Conservation (phyloP, 1,284 basidiomycete genomes). For the Salmacisia buchloeana region DNA sequence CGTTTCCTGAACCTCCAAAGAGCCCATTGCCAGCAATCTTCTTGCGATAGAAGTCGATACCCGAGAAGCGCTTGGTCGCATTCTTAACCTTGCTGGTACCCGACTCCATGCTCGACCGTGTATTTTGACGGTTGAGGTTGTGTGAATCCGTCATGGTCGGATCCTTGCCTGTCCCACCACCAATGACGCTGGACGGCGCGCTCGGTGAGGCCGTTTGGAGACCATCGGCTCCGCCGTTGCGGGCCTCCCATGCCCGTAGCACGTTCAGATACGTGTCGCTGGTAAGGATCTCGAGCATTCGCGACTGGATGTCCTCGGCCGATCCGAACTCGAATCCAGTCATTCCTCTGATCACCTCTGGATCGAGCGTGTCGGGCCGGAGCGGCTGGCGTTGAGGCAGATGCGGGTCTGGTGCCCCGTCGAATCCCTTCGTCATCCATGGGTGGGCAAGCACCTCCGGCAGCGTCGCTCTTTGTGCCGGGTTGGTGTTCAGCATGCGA, state of each 20-base stretch:
- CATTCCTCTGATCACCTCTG: slow-evolving; percentile 81
- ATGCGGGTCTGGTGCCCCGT: slow-evolving; percentile 68
- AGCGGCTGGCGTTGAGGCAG: slow-evolving; percentile 82
- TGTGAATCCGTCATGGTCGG: neutral
- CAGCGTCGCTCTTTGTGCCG: slow-evolving; percentile 73
- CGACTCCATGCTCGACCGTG: slow-evolving; percentile 5
- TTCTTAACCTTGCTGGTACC: slow-evolving; percentile 8
- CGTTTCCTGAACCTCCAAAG: slow-evolving; percentile 23
- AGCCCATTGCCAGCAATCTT: slow-evolving; percentile 61
- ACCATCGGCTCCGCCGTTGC: slow-evolving; percentile 58
- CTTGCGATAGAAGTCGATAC: slow-evolving; percentile 87
- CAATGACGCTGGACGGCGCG: slow-evolving; percentile 21
- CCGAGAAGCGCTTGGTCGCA: slow-evolving; percentile 65
- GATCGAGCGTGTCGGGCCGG: slow-evolving; percentile 77
- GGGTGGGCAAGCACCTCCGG: slow-evolving; percentile 82
- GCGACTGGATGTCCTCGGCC: slow-evolving; percentile 74
- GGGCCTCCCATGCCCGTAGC: slow-evolving; percentile 67
- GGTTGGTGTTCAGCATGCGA: slow-evolving; percentile 93
- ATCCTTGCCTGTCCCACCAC: slow-evolving; percentile 12
- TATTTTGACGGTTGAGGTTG: slow-evolving; percentile 8
- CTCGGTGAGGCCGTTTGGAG: slow-evolving; percentile 22
- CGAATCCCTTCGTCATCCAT: slow-evolving; percentile 90
- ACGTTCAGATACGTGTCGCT: slow-evolving; percentile 72
- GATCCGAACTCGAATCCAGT: slow-evolving; percentile 93
- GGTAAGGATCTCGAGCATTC: slow-evolving; percentile 67